Evolutionary conservation across 257 asterid species (phyloP).

Genomic region (Gynochthodes officinalis): DNA sequence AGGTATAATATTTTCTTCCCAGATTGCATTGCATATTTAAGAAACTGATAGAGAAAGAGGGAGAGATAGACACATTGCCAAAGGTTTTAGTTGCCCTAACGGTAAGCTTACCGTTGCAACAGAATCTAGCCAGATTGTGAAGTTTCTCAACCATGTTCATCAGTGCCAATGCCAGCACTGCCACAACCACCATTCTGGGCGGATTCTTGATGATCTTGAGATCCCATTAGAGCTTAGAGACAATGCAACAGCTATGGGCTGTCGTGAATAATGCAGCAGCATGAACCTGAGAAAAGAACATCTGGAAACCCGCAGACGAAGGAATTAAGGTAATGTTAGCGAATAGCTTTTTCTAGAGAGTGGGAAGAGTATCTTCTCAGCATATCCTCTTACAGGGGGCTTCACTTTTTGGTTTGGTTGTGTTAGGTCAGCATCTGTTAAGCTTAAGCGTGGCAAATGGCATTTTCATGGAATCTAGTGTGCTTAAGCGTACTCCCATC

Average conservation of each 20-base stretch:
- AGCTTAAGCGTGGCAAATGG: neutral
- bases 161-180: neutral
- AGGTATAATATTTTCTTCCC: neutral
- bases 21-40: neutral
- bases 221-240: neutral
- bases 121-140: neutral
- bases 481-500: no score
- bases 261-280: neutral
- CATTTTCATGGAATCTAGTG: constrained; percentile 2
- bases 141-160: neutral
- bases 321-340: neutral
- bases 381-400: constrained; percentile 13
- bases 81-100: constrained; percentile 32
- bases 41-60: neutral
- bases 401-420: constrained; percentile 2
- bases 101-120: constrained; percentile 21
- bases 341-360: constrained; percentile 12
- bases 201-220: constrained; percentile 8
- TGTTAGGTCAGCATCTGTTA: no score
- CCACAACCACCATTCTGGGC: neutral
- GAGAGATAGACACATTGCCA: constrained; percentile 18
- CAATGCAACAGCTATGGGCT: no score
- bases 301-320: neutral
- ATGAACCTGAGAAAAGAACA: neutral
- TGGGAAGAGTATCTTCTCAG: constrained; percentile 29